A percentile compares a stretch with the other conserved stretches of the same genome.
Conservation (phyloP, 805 yeast species). For the Helenozyma rhizophorensis region DNA sequence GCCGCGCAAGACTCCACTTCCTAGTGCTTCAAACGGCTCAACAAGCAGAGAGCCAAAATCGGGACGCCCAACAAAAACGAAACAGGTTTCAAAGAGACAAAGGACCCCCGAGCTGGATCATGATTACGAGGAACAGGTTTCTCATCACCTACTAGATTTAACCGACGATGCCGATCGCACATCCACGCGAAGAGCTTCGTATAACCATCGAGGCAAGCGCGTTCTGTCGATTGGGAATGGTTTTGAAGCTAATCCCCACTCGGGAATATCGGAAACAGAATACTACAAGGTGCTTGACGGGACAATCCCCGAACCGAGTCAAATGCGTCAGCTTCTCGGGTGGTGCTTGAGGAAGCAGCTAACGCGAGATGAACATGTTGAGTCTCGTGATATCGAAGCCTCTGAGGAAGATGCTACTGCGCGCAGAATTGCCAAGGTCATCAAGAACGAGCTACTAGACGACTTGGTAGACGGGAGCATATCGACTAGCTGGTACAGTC, state of each 20-base stretch:
- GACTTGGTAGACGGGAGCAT: constrained; percentile 59
- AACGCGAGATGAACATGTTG: constrained; percentile 21
- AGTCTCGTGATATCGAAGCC: constrained; percentile 8
- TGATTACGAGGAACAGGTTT: constrained; percentile 27
- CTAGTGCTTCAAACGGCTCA: too few relatives aligned
- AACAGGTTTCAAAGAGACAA: constrained; percentile 1
- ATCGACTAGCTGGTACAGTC: constrained; percentile 65
- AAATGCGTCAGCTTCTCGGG: constrained; percentile 62
- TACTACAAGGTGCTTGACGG: constrained; percentile 60
- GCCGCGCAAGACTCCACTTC: constrained; percentile 1
- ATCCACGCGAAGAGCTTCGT: constrained; percentile 29
- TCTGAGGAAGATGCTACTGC: constrained; percentile 33
- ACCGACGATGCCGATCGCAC: constrained; percentile 9
- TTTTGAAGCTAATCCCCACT: constrained; percentile 61
- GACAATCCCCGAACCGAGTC: constrained; percentile 65
- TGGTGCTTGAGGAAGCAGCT: constrained; percentile 62
- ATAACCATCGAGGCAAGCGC: constrained; percentile 62
- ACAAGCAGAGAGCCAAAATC: not conserved
- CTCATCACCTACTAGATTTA: constrained; percentile 23
- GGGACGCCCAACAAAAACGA: not conserved
- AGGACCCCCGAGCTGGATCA: constrained; percentile 11
- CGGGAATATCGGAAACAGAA: constrained; percentile 49
- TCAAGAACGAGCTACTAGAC: constrained; percentile 57
- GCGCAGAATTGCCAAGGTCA: constrained; percentile 53
- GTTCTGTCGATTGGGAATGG: constrained; percentile 76